These are phyloP conservation scores for Stephanocyclus meneghinianus DNA, from an alignment of 352 stramenopile genomes.

Conservation along the genomic window DNA sequence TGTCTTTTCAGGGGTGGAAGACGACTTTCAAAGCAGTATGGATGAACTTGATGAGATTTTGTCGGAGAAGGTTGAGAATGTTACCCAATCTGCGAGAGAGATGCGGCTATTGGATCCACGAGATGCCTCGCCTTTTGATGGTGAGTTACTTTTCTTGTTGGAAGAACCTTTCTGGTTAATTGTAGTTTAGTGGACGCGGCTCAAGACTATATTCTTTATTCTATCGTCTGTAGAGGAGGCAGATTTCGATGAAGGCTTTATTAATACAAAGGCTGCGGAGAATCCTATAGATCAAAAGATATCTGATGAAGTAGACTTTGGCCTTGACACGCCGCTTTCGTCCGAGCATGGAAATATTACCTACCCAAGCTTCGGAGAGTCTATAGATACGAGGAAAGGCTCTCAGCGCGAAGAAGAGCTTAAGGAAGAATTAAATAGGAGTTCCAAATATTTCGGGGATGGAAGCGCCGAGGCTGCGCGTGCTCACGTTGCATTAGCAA, in stretches of 20 bases:
- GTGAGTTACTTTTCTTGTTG: conserved; percentile 3
- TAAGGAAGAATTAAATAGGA: conserved; percentile 7
- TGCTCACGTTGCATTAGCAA: conserved; percentile 49
- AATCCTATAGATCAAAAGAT: background rate
- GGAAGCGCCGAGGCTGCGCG: conserved; percentile 35
- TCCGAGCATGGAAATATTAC: conserved; percentile 8
- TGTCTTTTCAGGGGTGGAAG: conserved; percentile 34
- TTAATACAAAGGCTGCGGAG: background rate
- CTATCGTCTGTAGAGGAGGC: conserved; percentile 17
- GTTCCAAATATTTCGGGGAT: conserved; percentile 16
- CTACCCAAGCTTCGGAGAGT: conserved; percentile 1
- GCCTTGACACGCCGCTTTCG: conserved; percentile 4
- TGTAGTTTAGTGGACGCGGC: background rate
- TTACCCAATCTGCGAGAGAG: background rate
- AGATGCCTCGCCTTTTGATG: conserved; percentile 2
- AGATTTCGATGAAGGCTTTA: conserved; percentile 11
- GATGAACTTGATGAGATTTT: conserved; percentile 44
- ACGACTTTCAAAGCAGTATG: conserved; percentile 20
- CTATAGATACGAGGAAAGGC: background rate
- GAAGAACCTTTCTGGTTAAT: background rate
- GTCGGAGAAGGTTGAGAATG: background rate
- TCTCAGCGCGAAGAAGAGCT: background rate
- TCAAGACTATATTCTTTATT: background rate
- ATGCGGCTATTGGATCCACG: background rate
- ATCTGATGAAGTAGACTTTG: background rate